A percentile compares a stretch with the other conserved stretches of the same genome.
Conservation (phyloP, 805 yeast species). For the Teunomyces barrocoloradensis region DNA sequence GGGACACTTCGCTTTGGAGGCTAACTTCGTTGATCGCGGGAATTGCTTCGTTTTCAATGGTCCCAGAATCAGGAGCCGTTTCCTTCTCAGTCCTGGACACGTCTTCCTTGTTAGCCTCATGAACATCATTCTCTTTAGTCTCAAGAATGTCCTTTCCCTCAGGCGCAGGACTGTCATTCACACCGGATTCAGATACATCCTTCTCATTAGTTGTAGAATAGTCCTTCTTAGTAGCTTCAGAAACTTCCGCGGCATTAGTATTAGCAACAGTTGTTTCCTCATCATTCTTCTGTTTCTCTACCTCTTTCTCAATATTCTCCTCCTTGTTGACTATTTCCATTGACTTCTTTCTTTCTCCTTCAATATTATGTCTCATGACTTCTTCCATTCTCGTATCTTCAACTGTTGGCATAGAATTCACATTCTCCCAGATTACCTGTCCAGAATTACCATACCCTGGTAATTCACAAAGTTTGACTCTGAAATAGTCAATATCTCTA, state of each 20-base stretch:
- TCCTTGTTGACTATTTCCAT: not conserved
- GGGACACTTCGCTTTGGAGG: no score
- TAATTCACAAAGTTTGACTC: constrained; percentile 56
- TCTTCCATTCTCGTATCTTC: constrained; percentile 50
- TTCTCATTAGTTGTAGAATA: no score
- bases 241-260: no score
- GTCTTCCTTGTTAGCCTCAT: no score
- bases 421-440: constrained; percentile 59
- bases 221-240: not conserved
- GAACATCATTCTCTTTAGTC: no score
- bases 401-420: constrained; percentile 49
- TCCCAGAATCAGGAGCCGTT: no score
- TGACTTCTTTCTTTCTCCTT: constrained; percentile 15
- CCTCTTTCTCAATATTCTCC: not conserved
- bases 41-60: no score
- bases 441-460: constrained; percentile 63
- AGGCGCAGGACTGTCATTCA: no score
- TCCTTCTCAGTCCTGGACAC: no score
- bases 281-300: not conserved
- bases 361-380: constrained; percentile 41
- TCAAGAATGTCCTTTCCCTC: no score
- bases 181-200: no score
- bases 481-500: constrained; percentile 61
- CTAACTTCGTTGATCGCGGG: no score
- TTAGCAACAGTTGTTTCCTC: not conserved